A percentile compares a stretch with the other conserved stretches of the same genome.
Evolutionary conservation across 306 rosid genomes (phyloP).

Genomic region (Cicer arietinum): DNA sequence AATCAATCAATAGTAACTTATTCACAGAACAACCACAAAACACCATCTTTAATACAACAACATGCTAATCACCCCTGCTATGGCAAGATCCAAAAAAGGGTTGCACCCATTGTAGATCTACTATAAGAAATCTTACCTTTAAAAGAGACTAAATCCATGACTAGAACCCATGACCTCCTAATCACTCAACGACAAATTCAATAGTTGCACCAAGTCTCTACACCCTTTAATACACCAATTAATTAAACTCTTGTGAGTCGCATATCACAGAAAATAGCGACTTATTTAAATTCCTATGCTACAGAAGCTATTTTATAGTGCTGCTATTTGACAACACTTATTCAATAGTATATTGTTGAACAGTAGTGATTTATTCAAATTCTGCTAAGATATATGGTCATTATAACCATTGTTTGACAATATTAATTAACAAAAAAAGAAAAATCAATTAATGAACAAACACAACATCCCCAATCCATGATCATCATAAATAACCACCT

Average conservation of each 20-base stretch:
- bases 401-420: too few species aligned
- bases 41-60: background rate
- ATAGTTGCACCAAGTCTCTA: background rate
- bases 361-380: too few species aligned
- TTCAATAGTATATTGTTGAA: too few species aligned
- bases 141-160: background rate
- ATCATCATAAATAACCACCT: conserved; percentile 20
- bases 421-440: background rate
- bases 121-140: conserved; percentile 1
- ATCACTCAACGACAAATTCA: background rate
- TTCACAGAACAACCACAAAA: background rate
- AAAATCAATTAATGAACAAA: conserved; percentile 36
- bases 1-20: conserved; percentile 26
- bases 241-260: background rate
- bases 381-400: too few species aligned
- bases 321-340: too few species aligned
- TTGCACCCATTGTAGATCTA: background rate
- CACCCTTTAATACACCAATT: background rate
- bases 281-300: too few species aligned
- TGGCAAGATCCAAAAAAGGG: background rate
- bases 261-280: too few species aligned
- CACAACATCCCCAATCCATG: conserved; percentile 8
- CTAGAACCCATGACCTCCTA: background rate
- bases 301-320: too few species aligned
- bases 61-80: background rate